Evolutionary conservation across 768 basidiomycete species (phyloP).

Genomic region (Cubamyces lactineus): DNA sequence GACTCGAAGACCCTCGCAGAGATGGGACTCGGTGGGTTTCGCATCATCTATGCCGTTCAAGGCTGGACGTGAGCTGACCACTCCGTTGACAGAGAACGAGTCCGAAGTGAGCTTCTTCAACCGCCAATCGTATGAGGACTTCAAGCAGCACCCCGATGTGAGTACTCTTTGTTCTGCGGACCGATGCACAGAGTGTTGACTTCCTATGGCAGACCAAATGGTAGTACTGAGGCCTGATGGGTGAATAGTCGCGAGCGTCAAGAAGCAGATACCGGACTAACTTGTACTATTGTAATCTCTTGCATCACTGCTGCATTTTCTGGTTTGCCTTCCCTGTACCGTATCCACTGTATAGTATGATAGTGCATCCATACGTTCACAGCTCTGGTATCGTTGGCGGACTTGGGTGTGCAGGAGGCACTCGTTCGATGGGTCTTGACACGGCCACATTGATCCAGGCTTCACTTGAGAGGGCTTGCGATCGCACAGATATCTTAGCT

Average conservation of each 20-base stretch:
- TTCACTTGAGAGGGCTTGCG: too few species aligned
- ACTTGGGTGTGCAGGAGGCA: too few species aligned
- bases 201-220: conserved; percentile 28
- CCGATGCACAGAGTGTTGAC: neutral
- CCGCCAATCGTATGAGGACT: conserved; percentile 71
- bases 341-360: neutral
- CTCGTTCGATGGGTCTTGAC: too few species aligned
- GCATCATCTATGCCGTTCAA: neutral
- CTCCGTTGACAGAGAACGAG: conserved; percentile 76
- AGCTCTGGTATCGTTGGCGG: too few species aligned
- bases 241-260: neutral
- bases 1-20: conserved; percentile 66
- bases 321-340: too few species aligned
- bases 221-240: conserved; percentile 19
- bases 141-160: conserved; percentile 85
- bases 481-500: too few species aligned
- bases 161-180: neutral
- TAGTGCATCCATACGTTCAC: too few species aligned
- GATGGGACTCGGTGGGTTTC: conserved; percentile 71
- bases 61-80: neutral
- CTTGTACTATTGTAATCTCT: neutral
- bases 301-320: too few species aligned
- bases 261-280: neutral
- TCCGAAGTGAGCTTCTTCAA: conserved; percentile 95
- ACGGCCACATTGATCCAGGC: too few species aligned